Evolutionary conservation across 2,329 filamentous ascomycete genomes (phyloP).

Genomic region (Paramyrothecium sp.): DNA sequence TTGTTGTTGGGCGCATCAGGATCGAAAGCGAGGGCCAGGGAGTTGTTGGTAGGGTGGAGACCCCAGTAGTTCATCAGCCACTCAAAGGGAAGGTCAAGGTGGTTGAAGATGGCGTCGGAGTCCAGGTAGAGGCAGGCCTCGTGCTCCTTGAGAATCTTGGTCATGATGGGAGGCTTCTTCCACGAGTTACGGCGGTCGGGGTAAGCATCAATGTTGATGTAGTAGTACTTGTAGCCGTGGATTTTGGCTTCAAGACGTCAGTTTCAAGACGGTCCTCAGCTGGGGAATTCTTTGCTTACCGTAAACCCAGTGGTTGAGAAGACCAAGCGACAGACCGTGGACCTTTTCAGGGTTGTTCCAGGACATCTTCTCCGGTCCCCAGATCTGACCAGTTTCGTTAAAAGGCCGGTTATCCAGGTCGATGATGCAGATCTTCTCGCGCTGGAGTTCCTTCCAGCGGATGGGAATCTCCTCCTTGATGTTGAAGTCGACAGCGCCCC

Average conservation of each 20-base stretch:
- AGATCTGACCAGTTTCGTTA: constrained; percentile 31
- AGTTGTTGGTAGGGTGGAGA: constrained; percentile 35
- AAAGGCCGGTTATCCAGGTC: constrained; percentile 43
- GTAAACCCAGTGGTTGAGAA: constrained; percentile 44
- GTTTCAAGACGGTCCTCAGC: background rate
- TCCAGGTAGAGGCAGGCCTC: constrained; percentile 43
- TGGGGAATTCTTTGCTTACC: constrained; percentile 17
- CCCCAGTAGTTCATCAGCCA: constrained; percentile 48
- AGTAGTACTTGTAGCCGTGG: constrained; percentile 48
- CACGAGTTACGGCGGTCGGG: constrained; percentile 42
- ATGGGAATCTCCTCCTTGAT: constrained; percentile 22
- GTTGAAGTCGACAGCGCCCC: constrained; percentile 29
- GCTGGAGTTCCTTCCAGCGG: constrained; percentile 29
- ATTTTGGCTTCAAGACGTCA: constrained; percentile 34
- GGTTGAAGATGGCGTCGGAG: constrained; percentile 42
- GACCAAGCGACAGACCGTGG: constrained; percentile 36
- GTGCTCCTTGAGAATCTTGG: constrained; percentile 40
- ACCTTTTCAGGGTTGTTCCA: constrained; percentile 31
- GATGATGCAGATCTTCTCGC: constrained; percentile 41
- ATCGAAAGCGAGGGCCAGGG: constrained; percentile 40
- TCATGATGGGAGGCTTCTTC: constrained; percentile 42
- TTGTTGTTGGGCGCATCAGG: constrained; percentile 34
- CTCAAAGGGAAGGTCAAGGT: constrained; percentile 42
- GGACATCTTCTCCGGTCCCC: constrained; percentile 29
- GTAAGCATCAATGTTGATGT: constrained; percentile 34